Evolutionary conservation across 208 protist species (phyloP).

Genomic region (Crithidia bombi): DNA sequence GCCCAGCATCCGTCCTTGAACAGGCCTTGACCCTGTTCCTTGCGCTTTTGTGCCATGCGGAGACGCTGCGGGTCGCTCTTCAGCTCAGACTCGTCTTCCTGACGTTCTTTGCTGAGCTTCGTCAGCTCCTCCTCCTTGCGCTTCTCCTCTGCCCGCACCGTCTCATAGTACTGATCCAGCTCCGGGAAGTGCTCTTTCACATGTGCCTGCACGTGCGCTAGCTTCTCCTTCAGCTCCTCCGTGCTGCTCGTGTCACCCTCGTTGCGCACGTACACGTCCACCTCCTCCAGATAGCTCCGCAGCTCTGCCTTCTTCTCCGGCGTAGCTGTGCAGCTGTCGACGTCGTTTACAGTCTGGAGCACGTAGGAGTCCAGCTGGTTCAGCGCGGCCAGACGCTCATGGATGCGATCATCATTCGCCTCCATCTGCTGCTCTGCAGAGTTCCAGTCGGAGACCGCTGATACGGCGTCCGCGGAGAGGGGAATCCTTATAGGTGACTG

Average conservation of each 20-base stretch:
- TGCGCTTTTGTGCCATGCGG: constrained; percentile 63
- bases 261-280: constrained; percentile 53
- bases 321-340: constrained; percentile 41
- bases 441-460: constrained; percentile 37
- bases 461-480: constrained; percentile 32
- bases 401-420: constrained; percentile 44
- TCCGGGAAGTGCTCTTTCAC: constrained; percentile 41
- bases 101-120: constrained; percentile 49
- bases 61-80: constrained; percentile 85
- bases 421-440: constrained; percentile 45
- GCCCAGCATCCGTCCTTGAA: constrained; percentile 77
- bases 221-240: constrained; percentile 29
- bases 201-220: constrained; percentile 37
- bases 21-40: constrained; percentile 71
- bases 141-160: constrained; percentile 34
- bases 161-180: constrained; percentile 44
- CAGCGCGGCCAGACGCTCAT: constrained; percentile 51
- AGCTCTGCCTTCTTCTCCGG: constrained; percentile 30
- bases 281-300: constrained; percentile 32
- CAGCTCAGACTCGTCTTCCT: constrained; percentile 53
- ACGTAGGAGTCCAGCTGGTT: constrained; percentile 71
- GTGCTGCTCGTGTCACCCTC: constrained; percentile 40
- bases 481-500: constrained; percentile 12
- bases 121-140: constrained; percentile 58
- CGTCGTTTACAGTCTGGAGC: constrained; percentile 48